Percentiles rank a stretch among this genome's conserved stretches.
phyloP scores from a whole-genome alignment of 2,329 filamentous ascomycete genomes.

The Amesomyces nigricolor region DNA sequence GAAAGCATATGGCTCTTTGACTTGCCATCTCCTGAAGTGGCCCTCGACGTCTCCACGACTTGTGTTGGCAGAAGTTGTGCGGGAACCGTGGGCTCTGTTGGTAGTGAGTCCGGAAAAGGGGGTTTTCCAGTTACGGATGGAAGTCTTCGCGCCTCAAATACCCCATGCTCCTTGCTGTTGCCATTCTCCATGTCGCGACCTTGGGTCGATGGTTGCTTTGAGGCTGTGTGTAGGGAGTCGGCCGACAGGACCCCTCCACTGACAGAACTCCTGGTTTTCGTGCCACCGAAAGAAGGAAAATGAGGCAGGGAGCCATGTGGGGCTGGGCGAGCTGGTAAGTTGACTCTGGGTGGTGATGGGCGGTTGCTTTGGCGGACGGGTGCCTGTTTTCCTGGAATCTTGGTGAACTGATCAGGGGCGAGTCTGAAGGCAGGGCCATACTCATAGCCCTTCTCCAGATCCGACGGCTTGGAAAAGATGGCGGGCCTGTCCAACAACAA shows the following conservation, averaged over 20 bases:
- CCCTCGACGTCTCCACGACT: background rate
- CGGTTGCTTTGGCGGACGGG: background rate
- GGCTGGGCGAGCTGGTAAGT: background rate
- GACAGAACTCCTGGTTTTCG: background rate
- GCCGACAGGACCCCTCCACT: background rate
- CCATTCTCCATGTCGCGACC: background rate
- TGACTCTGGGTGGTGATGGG: background rate
- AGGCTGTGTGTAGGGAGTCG: background rate
- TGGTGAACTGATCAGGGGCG: constrained; percentile 16
- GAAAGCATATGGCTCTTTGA: no score
- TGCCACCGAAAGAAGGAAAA: background rate
- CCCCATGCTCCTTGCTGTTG: background rate
- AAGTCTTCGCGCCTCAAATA: background rate
- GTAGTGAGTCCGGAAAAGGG: constrained; percentile 4
- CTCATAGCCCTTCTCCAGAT: constrained; percentile 10
- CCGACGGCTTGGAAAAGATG: background rate
- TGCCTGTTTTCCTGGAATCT: constrained; percentile 4
- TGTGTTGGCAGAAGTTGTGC: background rate
- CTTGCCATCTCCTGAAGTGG: background rate
- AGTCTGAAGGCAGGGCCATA: constrained; percentile 15
- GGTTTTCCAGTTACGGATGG: background rate
- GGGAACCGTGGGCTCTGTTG: background rate
- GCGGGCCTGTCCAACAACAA: constrained; percentile 11
- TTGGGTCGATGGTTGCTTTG: background rate
- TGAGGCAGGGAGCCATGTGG: background rate